These are phyloP conservation scores for Quercus parvula DNA, from an alignment of 306 rosid genomes.

Conservation along the genomic window DNA sequence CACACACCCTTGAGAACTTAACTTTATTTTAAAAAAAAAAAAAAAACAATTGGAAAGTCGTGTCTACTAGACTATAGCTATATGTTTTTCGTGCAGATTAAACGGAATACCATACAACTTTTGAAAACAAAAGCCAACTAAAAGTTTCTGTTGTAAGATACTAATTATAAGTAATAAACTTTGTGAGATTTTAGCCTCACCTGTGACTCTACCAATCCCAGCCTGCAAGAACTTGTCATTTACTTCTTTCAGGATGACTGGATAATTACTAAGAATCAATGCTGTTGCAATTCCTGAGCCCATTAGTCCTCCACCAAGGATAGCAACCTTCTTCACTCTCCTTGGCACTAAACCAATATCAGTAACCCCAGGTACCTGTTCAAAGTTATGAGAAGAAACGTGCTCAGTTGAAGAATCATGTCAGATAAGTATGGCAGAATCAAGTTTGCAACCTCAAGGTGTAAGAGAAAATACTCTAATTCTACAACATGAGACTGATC, in stretches of 20 bases:
- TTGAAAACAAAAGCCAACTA: not conserved
- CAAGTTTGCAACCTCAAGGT: not conserved
- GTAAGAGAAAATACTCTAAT: not conserved
- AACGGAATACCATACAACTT: not conserved
- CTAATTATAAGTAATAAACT: slow-evolving; percentile 9
- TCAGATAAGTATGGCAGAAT: not conserved
- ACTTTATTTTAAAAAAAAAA: not conserved
- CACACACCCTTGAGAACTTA: slow-evolving; percentile 1
- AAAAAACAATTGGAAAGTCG: not conserved
- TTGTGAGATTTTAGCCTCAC: slow-evolving; percentile 38
- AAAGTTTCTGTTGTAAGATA: slow-evolving; percentile 3
- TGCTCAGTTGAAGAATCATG: not conserved
- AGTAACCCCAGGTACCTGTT: slow-evolving; percentile 87
- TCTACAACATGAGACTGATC: not conserved
- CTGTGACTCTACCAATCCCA: slow-evolving; percentile 79
- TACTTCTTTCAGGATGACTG: slow-evolving; percentile 89
- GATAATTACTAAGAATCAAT: slow-evolving; percentile 66
- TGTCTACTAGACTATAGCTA: not conserved
- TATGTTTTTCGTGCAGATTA: not conserved
- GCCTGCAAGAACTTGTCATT: slow-evolving; percentile 83
- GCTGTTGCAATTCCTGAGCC: slow-evolving; percentile 98
- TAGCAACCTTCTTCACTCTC: slow-evolving; percentile 71
- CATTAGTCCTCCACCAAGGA: slow-evolving; percentile 96
- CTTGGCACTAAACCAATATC: slow-evolving; percentile 84
- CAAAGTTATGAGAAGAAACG: not conserved